These are phyloP conservation scores for Yarrowia sp. DNA, from an alignment of 805 yeast genomes.

Conservation along the genomic window DNA sequence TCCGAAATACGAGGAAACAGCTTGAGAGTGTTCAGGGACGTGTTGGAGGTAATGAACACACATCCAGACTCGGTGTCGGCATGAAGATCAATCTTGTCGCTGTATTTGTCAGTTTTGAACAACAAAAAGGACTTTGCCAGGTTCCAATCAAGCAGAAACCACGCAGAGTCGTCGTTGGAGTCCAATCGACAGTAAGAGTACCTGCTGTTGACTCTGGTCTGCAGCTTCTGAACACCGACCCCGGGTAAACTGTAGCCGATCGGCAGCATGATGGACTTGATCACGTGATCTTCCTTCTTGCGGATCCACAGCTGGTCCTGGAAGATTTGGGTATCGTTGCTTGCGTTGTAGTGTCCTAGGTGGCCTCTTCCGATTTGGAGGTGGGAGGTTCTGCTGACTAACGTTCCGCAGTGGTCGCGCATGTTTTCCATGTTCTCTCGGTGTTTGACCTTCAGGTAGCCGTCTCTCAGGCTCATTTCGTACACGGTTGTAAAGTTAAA, in stretches of 20 bases:
- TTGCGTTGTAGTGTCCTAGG: constrained; percentile 4
- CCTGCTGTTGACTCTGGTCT: background rate
- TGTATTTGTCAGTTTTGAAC: constrained; percentile 25
- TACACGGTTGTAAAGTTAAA: constrained; percentile 1
- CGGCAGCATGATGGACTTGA: constrained; percentile 18
- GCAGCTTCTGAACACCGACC: constrained; percentile 13
- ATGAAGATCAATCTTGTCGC: constrained; percentile 18
- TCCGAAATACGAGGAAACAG: background rate
- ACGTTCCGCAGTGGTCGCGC: constrained; percentile 1
- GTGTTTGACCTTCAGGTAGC: background rate
- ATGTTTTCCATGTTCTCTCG: background rate
- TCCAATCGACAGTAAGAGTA: constrained; percentile 15
- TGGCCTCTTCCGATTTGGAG: constrained; percentile 20
- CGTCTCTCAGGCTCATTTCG: constrained; percentile 18
- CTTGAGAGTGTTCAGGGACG: background rate
- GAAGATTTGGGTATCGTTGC: constrained; percentile 10
- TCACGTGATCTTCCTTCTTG: background rate
- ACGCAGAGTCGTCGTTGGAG: constrained; percentile 18
- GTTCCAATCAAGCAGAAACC: constrained; percentile 29
- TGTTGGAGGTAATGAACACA: constrained; percentile 6
- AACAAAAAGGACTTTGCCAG: constrained; percentile 9
- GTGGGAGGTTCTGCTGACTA: background rate
- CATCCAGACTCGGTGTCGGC: background rate
- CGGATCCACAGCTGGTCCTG: constrained; percentile 28
- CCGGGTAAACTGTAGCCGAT: constrained; percentile 19